Percentiles rank a stretch among this genome's conserved stretches.
phyloP scores from a whole-genome alignment of 1,284 basidiomycete species.

The Phellopilus nigrolimitatus region DNA sequence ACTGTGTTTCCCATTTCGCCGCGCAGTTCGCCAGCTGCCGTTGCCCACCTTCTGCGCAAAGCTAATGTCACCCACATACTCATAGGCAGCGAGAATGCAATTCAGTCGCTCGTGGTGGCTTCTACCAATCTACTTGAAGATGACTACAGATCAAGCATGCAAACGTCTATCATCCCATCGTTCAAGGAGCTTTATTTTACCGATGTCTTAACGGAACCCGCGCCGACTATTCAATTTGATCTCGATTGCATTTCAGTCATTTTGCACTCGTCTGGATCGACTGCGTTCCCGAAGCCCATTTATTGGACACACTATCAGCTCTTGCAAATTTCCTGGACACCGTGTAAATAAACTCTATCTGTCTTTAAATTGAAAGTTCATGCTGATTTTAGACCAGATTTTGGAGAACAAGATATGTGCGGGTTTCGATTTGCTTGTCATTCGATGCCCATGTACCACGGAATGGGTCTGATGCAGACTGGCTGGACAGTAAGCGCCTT shows the following conservation, averaged over 20 bases:
- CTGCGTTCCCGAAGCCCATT: constrained; percentile 30
- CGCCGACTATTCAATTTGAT: no score
- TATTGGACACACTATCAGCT: constrained; percentile 22
- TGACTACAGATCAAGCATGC: no score
- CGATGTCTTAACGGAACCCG: no score
- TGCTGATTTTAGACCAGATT: no score
- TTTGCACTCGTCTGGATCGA: constrained; percentile 37
- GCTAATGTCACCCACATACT: constrained; percentile 6
- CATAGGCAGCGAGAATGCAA: constrained; percentile 2
- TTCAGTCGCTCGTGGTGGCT: constrained; percentile 5
- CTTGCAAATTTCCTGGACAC: constrained; percentile 18
- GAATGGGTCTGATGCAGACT: constrained; percentile 22
- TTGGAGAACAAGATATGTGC: constrained; percentile 25
- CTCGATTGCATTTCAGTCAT: no score
- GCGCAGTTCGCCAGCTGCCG: constrained; percentile 30
- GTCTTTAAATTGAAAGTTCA: no score
- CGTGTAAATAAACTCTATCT: constrained; percentile 21
- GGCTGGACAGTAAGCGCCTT: constrained; percentile 22
- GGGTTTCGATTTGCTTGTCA: constrained; percentile 22
- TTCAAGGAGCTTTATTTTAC: no score
- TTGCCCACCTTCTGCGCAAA: constrained; percentile 28
- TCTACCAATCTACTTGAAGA: no score
- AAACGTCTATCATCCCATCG: no score
- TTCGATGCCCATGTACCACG: constrained; percentile 24
- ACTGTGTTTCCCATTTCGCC: constrained; percentile 30